Evolutionary conservation across 371 early-diverging fungal species (phyloP).

Genomic region (Mucor racemosus): DNA sequence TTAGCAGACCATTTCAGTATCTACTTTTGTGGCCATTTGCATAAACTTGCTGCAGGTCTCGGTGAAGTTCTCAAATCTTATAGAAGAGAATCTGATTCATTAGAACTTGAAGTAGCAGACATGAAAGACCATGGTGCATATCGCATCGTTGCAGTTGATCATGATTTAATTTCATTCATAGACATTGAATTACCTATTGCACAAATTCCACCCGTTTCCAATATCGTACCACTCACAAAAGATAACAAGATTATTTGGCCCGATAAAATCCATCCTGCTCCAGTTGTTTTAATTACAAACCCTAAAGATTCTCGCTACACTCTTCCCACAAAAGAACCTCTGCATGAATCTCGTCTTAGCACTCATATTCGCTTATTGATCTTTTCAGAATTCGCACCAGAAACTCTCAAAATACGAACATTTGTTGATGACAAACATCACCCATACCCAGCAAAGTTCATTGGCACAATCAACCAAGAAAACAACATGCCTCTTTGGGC

Average conservation of each 20-base stretch:
- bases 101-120: conserved; percentile 88
- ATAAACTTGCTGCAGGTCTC: conserved; percentile 72
- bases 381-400: conserved; percentile 52
- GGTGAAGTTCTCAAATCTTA: conserved; percentile 72
- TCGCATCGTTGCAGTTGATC: conserved; percentile 85
- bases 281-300: conserved; percentile 85
- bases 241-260: conserved; percentile 25
- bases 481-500: conserved; percentile 73
- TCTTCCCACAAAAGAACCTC: conserved; percentile 76
- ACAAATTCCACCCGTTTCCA: conserved; percentile 48
- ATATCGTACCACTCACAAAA: conserved; percentile 14
- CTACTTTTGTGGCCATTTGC: conserved; percentile 90
- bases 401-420: conserved; percentile 56
- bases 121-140: conserved; percentile 85
- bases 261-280: conserved; percentile 48
- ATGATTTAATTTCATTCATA: conserved; percentile 84
- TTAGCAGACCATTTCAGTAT: conserved; percentile 67
- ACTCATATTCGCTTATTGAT: conserved; percentile 79
- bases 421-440: conserved; percentile 51
- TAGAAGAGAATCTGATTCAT: conserved; percentile 57
- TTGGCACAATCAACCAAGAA: conserved; percentile 28
- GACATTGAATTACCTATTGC: conserved; percentile 71
- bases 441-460: conserved; percentile 41
- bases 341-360: conserved; percentile 58
- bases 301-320: conserved; percentile 85